A percentile compares a stretch with the other conserved stretches of the same genome.
phyloP scores from a whole-genome alignment of 23 red algal genomes.

The Gracilaria caudata region DNA sequence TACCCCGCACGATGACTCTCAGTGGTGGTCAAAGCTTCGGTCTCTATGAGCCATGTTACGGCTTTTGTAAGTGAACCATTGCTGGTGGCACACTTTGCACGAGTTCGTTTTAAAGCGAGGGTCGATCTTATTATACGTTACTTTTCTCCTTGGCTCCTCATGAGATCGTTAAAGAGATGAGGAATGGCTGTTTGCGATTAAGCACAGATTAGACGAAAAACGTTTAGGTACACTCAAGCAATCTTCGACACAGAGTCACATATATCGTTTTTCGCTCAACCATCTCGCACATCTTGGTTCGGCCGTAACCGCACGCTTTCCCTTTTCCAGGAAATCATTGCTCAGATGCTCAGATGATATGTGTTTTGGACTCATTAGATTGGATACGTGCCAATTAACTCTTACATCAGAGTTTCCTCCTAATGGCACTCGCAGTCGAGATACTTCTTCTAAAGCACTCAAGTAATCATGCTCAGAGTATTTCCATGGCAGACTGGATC shows the following conservation, averaged over 20 bases:
- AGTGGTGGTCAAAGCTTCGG: no score
- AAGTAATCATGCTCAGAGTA: conserved; percentile 31
- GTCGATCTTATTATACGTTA: conserved; percentile 1
- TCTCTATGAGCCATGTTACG: no score
- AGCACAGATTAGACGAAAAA: no score
- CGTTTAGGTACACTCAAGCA: no score
- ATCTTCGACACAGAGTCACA: no score
- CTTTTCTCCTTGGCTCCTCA: no score
- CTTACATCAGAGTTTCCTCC: conserved; percentile 12
- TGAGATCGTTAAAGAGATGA: no score
- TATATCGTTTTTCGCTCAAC: conserved; percentile 43
- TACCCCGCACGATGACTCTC: no score
- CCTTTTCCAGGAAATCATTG: conserved; percentile 27
- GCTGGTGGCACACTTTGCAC: no score
- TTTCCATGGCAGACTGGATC: conserved; percentile 35
- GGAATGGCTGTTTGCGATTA: no score
- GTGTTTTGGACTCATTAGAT: conserved; percentile 48
- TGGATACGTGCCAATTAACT: conserved; percentile 40
- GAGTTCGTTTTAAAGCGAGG: no score
- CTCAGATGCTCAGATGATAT: conserved; percentile 38
- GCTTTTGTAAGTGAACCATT: no score
- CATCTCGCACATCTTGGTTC: conserved; percentile 33
- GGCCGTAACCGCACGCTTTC: conserved; percentile 18
- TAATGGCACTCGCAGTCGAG: conserved; percentile 17
- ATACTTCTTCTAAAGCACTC: conserved; percentile 22